Evolutionary conservation across 73 alveolate genomes (phyloP).

Genomic region (Diophrys sp.): DNA sequence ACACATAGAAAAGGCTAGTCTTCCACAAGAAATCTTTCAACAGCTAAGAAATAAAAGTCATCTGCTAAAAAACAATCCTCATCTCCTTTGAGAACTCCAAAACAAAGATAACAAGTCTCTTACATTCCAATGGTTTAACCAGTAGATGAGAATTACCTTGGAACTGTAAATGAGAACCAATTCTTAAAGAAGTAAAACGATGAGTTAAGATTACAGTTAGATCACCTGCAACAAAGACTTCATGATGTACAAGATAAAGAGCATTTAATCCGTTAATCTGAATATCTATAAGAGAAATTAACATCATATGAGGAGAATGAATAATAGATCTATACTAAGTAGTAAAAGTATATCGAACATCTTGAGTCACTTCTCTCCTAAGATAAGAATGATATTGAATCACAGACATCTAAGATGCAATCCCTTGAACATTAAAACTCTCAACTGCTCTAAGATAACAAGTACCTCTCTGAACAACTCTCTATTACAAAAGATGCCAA

Average conservation of each 20-base stretch:
- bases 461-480: not conserved
- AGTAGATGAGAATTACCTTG: too few relatives aligned
- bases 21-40: not conserved
- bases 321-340: too few relatives aligned
- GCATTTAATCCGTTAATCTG: not conserved
- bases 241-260: not conserved
- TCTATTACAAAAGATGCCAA: not conserved
- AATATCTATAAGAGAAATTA: not conserved
- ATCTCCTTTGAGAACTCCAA: too few relatives aligned
- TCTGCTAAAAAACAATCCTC: not conserved
- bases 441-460: not conserved
- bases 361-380: not conserved
- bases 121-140: too few relatives aligned
- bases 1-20: not conserved
- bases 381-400: not conserved
- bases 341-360: not conserved
- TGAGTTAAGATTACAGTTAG: too few relatives aligned
- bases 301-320: not conserved
- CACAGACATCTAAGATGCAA: not conserved
- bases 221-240: not conserved
- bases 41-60: not conserved
- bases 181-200: too few relatives aligned
- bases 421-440: not conserved
- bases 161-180: too few relatives aligned
- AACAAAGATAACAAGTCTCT: too few relatives aligned